Evolutionary conservation across 2,329 filamentous ascomycete species (phyloP).

Genomic region (Apiospora malaysiana): DNA sequence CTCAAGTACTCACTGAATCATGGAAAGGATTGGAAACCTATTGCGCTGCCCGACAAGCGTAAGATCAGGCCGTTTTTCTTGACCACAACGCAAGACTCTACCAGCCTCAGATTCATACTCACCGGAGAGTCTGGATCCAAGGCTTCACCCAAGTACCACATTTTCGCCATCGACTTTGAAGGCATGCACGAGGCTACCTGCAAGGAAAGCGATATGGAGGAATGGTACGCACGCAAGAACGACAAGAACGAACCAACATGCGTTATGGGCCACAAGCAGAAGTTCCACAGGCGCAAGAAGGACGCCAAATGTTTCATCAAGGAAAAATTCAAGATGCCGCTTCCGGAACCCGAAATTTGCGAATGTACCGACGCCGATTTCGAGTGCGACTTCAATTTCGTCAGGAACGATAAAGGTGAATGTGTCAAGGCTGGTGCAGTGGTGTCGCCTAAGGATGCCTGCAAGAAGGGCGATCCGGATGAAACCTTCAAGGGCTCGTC

Average conservation of each 20-base stretch:
- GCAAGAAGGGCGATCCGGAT: conserved; percentile 66
- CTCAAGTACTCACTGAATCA: conserved; percentile 85
- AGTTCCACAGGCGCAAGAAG: conserved; percentile 83
- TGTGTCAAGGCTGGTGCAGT: conserved; percentile 72
- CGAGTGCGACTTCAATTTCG: conserved; percentile 95
- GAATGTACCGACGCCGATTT: conserved; percentile 85
- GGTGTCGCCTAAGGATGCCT: conserved; percentile 72
- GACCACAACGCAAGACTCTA: conserved; percentile 91
- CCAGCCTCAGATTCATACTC: conserved; percentile 87
- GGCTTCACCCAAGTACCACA: conserved; percentile 59
- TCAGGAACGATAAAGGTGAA: conserved; percentile 69
- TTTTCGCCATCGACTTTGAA: conserved; percentile 83
- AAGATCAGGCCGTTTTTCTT: conserved; percentile 75
- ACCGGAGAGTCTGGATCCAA: conserved; percentile 64
- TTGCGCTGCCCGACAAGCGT: conserved; percentile 69
- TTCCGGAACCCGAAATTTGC: conserved; percentile 74
- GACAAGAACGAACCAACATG: conserved; percentile 82
- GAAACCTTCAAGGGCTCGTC: conserved; percentile 84
- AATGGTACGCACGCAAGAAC: conserved; percentile 85
- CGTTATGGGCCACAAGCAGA: conserved; percentile 95
- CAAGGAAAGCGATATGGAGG: conserved; percentile 77
- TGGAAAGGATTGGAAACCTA: conserved; percentile 79
- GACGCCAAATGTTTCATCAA: conserved; percentile 89
- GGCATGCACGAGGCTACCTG: conserved; percentile 83
- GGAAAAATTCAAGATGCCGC: conserved; percentile 80